phyloP scores from a whole-genome alignment of 2,329 filamentous ascomycete species.

The Colletotrichum lentis region DNA sequence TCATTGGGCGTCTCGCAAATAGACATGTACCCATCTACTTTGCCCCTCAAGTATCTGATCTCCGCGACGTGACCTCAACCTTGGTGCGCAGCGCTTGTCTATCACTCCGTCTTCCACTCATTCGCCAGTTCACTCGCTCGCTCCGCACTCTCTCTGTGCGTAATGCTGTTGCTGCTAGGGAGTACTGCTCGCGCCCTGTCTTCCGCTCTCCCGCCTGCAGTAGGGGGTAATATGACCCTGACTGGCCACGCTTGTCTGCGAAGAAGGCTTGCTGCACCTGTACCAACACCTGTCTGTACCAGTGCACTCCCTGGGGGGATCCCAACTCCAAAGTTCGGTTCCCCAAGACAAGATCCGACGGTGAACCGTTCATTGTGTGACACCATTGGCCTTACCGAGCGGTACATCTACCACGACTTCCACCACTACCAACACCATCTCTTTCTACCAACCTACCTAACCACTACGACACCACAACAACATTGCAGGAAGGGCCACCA shows the following conservation, averaged over 20 bases:
- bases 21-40: constrained; percentile 24
- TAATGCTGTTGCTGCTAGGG: neutral
- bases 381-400: constrained; percentile 15
- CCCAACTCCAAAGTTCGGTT: constrained; percentile 13
- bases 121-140: constrained; percentile 1
- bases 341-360: constrained; percentile 17
- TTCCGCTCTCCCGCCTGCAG: constrained; percentile 29
- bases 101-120: constrained; percentile 17
- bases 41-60: constrained; percentile 27
- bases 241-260: constrained; percentile 9
- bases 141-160: neutral
- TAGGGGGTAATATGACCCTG: constrained; percentile 20
- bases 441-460: constrained; percentile 2
- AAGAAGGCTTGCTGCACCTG: neutral
- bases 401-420: constrained; percentile 14
- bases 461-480: constrained; percentile 24
- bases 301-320: constrained; percentile 9
- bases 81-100: constrained; percentile 28
- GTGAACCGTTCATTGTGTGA: constrained; percentile 8
- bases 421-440: constrained; percentile 18
- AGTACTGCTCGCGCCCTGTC: no score
- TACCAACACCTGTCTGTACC: neutral
- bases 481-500: constrained; percentile 19
- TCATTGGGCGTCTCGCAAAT: constrained; percentile 21
- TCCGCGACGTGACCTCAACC: constrained; percentile 31